These are phyloP conservation scores for Alternaria consortialis DNA, from an alignment of 2,329 filamentous ascomycete species.

Conservation along the genomic window DNA sequence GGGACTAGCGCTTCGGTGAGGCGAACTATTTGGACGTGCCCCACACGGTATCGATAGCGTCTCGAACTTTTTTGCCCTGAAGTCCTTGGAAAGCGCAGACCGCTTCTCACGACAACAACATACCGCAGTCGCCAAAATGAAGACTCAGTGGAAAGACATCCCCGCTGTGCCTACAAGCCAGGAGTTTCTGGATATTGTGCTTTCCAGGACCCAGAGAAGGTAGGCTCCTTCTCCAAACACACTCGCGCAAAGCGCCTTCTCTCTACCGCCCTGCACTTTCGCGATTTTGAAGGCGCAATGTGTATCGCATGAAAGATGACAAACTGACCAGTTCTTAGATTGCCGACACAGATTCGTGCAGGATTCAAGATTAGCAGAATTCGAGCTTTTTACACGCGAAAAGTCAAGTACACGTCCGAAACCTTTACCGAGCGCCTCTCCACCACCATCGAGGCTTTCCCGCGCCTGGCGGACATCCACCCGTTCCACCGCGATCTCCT, in stretches of 20 bases:
- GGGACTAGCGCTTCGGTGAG: conserved; percentile 14
- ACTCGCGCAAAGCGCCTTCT: conserved; percentile 10
- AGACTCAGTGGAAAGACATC: conserved; percentile 67
- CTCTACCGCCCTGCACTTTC: conserved; percentile 25
- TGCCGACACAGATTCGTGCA: conserved; percentile 93
- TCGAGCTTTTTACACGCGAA: conserved; percentile 93
- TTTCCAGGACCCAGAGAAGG: conserved; percentile 68
- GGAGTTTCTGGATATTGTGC: conserved; percentile 97
- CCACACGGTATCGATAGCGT: conserved; percentile 20
- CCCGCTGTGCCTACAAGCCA: conserved; percentile 88
- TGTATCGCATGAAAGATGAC: background rate
- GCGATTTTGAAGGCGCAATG: conserved; percentile 71
- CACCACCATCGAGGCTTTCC: conserved; percentile 87
- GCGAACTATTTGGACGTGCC: conserved; percentile 17
- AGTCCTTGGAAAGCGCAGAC: conserved; percentile 22
- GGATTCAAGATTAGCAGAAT: conserved; percentile 98
- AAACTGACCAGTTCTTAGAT: conserved; percentile 55
- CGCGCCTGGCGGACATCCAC: conserved; percentile 91
- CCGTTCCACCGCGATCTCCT: conserved; percentile 90
- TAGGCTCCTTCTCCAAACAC: conserved; percentile 14
- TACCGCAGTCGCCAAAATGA: conserved; percentile 42
- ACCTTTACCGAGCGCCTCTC: conserved; percentile 95
- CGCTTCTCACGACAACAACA: conserved; percentile 24
- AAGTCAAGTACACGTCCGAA: conserved; percentile 93
- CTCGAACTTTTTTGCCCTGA: conserved; percentile 26